Conservation (phyloP, 106 monocot genomes). For the Xerophyta viscosa region DNA sequence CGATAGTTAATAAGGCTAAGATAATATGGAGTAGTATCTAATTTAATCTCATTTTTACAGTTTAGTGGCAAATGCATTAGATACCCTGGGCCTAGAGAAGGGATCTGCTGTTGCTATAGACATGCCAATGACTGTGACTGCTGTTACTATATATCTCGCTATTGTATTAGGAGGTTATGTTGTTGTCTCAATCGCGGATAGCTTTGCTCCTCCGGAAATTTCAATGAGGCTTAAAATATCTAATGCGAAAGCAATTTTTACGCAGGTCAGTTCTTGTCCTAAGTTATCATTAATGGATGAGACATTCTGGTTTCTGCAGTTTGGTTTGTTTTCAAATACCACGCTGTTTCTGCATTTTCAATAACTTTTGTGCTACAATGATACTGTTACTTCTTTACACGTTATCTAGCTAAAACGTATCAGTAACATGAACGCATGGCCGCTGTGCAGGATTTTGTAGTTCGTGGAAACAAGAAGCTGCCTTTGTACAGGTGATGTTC, state of each 20-base stretch:
- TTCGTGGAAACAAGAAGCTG: conserved; percentile 68
- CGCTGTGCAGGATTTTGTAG: conserved; percentile 89
- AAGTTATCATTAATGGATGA: too few species aligned
- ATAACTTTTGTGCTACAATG: too few species aligned
- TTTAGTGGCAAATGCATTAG: conserved; percentile 76
- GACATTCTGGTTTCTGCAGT: too few species aligned
- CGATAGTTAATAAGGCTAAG: too few species aligned
- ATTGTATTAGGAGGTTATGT: conserved; percentile 84
- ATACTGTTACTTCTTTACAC: too few species aligned
- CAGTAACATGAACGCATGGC: too few species aligned
- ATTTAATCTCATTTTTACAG: conserved; percentile 34
- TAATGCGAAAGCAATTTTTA: conserved; percentile 86
- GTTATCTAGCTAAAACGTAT: too few species aligned
- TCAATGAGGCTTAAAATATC: conserved; percentile 76
- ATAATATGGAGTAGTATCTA: too few species aligned
- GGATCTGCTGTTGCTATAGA: conserved; percentile 93
- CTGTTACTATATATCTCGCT: conserved; percentile 85
- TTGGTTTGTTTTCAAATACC: too few species aligned
- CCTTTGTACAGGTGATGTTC: conserved; percentile 81
- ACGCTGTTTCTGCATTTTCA: too few species aligned
- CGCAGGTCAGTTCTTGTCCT: conserved; percentile 85
- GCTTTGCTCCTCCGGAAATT: conserved; percentile 91
- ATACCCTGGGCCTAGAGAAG: conserved; percentile 53
- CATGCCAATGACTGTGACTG: conserved; percentile 88
- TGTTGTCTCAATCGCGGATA: conserved; percentile 97